These are phyloP conservation scores for Aspergillus egyptiacus DNA, from an alignment of 495 filamentous ascomycete genomes.

Conservation along the genomic window DNA sequence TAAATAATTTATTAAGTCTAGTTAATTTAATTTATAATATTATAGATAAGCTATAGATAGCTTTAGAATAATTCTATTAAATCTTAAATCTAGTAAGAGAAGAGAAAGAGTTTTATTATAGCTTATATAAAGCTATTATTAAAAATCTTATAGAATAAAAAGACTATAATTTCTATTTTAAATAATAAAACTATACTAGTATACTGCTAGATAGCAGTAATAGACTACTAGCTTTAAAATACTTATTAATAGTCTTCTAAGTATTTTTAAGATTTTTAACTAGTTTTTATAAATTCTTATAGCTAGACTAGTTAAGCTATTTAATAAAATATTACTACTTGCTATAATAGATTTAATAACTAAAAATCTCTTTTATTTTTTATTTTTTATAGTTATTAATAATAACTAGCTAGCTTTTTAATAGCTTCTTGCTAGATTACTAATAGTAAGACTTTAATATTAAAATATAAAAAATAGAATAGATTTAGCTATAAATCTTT, in stretches of 20 bases:
- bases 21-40: too few relatives aligned
- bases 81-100: not conserved
- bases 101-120: not conserved
- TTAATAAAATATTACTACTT: not conserved
- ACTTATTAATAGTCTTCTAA: too few relatives aligned
- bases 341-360: not conserved
- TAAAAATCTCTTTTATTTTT: not conserved
- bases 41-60: too few relatives aligned
- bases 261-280: not conserved
- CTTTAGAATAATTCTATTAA: too few relatives aligned
- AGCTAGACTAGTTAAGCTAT: not conserved
- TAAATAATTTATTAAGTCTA: too few relatives aligned
- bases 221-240: not conserved
- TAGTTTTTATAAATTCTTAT: not conserved
- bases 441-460: not conserved
- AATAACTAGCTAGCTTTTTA: not conserved
- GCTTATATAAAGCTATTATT: not conserved
- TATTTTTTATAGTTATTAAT: not conserved
- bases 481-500: not conserved
- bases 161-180: not conserved
- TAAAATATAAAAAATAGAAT: not conserved
- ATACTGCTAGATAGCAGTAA: not conserved
- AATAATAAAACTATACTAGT: not conserved
- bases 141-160: not conserved
- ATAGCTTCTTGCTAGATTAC: not conserved